phyloP scores from a whole-genome alignment of 345 rosid genomes.

The Balakata baccata region DNA sequence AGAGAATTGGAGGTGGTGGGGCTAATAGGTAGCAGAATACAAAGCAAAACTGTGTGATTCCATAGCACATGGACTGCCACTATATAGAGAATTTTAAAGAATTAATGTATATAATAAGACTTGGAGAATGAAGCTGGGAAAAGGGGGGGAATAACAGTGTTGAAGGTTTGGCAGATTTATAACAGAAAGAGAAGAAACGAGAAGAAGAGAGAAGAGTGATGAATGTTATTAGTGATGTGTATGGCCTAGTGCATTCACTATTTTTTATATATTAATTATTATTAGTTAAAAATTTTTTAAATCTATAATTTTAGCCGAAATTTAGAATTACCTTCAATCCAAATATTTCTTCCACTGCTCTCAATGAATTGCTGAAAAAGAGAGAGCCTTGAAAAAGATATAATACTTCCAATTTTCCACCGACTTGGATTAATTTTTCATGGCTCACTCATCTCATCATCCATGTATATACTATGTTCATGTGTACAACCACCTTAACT shows the following conservation, averaged over 20 bases:
- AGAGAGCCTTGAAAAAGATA: slow-evolving; percentile 5
- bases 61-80: slow-evolving; percentile 57
- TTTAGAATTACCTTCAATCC: too few relatives aligned
- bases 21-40: slow-evolving; percentile 21
- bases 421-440: slow-evolving; percentile 10
- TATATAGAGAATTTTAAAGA: slow-evolving; percentile 4
- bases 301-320: too few relatives aligned
- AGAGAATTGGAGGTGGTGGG: slow-evolving; percentile 40
- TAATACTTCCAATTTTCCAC: slow-evolving; percentile 14
- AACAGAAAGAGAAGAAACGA: background rate
- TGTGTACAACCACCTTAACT: background rate
- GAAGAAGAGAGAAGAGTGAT: slow-evolving; percentile 8
- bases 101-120: too few relatives aligned
- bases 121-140: slow-evolving; percentile 6
- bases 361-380: background rate
- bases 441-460: background rate
- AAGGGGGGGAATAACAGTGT: slow-evolving; percentile 19
- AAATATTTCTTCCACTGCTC: too few relatives aligned
- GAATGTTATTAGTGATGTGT: too few relatives aligned
- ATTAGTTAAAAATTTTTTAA: too few relatives aligned
- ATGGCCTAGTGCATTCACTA: too few relatives aligned
- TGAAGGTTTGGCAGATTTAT: slow-evolving; percentile 38
- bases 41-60: slow-evolving; percentile 42
- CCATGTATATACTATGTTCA: background rate
- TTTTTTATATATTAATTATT: too few relatives aligned